A percentile compares a stretch with the other conserved stretches of the same genome.
phyloP scores from a whole-genome alignment of 495 filamentous ascomycete species.

The Hyaloscypha bicolor region DNA sequence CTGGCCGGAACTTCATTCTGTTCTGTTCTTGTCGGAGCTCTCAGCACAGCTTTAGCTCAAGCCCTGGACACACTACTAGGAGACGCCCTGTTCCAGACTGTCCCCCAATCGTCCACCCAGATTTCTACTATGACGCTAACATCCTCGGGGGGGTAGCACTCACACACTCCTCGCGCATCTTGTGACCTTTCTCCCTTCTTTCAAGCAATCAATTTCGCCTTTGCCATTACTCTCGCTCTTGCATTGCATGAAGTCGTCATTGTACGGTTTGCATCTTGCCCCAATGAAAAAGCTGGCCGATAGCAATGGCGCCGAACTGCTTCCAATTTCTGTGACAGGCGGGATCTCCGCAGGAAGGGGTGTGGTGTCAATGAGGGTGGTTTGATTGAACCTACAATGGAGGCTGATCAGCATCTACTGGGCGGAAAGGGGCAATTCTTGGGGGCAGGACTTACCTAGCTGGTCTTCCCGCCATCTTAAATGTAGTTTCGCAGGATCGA shows the following conservation, averaged over 20 bases:
- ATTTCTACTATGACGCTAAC: too few species aligned
- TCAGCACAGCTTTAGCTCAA: neutral
- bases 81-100: too few species aligned
- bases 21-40: neutral
- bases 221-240: slow-evolving; percentile 84
- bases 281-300: slow-evolving; percentile 98
- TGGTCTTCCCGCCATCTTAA: slow-evolving; percentile 53
- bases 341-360: slow-evolving; percentile 91
- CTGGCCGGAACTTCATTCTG: too few species aligned
- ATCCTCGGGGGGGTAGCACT: slow-evolving; percentile 40
- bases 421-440: neutral
- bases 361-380: slow-evolving; percentile 91
- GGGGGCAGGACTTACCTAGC: slow-evolving; percentile 43
- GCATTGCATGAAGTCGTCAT: slow-evolving; percentile 99
- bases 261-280: slow-evolving; percentile 89
- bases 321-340: slow-evolving; percentile 85
- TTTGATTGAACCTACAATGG: slow-evolving; percentile 80
- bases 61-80: neutral
- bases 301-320: slow-evolving; percentile 85
- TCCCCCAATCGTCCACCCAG: too few species aligned
- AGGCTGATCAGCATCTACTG: slow-evolving; percentile 11
- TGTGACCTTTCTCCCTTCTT: slow-evolving; percentile 94
- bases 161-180: slow-evolving; percentile 96
- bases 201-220: slow-evolving; percentile 93
- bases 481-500: slow-evolving; percentile 28